These are phyloP conservation scores for Beverwykella pulmonaria DNA, from an alignment of 495 filamentous ascomycete genomes.

Conservation along the genomic window DNA sequence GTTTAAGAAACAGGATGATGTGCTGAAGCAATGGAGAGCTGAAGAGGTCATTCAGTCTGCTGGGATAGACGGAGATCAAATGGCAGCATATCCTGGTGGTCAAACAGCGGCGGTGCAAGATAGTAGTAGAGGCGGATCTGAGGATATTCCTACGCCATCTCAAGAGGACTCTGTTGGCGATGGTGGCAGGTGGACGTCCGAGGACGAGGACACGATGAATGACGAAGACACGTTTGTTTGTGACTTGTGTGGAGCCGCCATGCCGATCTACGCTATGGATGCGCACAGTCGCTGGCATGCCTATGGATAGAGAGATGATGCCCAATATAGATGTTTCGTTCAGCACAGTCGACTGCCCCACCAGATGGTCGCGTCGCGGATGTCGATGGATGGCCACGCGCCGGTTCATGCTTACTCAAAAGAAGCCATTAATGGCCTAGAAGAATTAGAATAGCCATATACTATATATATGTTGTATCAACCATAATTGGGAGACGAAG, in stretches of 20 bases:
- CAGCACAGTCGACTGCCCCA: neutral
- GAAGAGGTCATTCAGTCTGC: constrained; percentile 47
- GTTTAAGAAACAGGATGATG: constrained; percentile 61
- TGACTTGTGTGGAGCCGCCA: constrained; percentile 60
- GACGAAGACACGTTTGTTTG: constrained; percentile 52
- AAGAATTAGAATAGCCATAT: no score
- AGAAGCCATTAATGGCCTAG: no score
- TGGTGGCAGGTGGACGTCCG: constrained; percentile 51
- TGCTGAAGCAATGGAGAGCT: constrained; percentile 64
- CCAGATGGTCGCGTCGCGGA: neutral
- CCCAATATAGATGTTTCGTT: constrained; percentile 4
- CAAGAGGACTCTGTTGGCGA: constrained; percentile 36
- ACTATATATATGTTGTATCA: no score
- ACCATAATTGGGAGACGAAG: no score
- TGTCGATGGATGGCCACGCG: no score
- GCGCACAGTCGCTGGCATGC: constrained; percentile 75
- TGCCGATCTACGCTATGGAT: constrained; percentile 71
- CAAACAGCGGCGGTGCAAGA: neutral
- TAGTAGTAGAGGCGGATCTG: constrained; percentile 13
- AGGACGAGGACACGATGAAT: constrained; percentile 43
- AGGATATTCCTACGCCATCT: constrained; percentile 26
- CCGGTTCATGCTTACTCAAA: no score
- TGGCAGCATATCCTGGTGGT: neutral
- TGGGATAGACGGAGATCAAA: neutral
- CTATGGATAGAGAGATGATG: constrained; percentile 37